Conservation (phyloP, 768 basidiomycete genomes). For the Collybia sordida region DNA sequence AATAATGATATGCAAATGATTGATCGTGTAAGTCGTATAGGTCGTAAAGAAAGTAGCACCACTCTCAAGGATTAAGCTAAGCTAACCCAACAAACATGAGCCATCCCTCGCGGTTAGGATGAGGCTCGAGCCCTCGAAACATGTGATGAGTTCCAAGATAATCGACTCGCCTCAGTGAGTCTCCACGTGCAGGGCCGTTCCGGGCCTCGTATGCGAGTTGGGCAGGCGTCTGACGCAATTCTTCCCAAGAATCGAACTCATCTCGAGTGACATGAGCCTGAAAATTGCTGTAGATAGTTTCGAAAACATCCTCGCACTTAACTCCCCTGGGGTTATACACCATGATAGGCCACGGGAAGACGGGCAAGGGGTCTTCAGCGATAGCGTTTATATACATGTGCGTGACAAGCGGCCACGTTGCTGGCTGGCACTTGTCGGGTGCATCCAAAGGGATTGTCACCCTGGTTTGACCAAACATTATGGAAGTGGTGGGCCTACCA, state of each 20-base stretch:
- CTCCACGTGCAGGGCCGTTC: conserved; percentile 9
- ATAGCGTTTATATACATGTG: conserved; percentile 55
- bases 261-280: conserved; percentile 29
- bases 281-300: conserved; percentile 46
- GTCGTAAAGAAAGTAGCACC: too few relatives aligned
- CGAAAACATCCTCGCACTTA: conserved; percentile 50
- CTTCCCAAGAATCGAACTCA: conserved; percentile 37
- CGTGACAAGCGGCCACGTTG: conserved; percentile 61
- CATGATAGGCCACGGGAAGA: conserved; percentile 58
- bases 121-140: conserved; percentile 55
- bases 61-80: conserved; percentile 1
- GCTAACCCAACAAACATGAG: conserved; percentile 27
- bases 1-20: too few relatives aligned
- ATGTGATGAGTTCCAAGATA: conserved; percentile 46
- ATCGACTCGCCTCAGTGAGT: conserved; percentile 39
- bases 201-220: conserved; percentile 27
- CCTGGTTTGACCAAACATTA: conserved; percentile 28
- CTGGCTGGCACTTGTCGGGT: conserved; percentile 52
- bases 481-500: conserved; percentile 19
- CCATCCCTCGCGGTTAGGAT: conserved; percentile 47
- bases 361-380: conserved; percentile 47
- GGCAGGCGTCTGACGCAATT: conserved; percentile 29
- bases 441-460: conserved; percentile 28
- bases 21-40: too few relatives aligned
- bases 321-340: conserved; percentile 46